Base-by-base conservation (phyloP, 2,329 filamentous ascomycete species). In the Trichoderma lentiforme region DNA sequence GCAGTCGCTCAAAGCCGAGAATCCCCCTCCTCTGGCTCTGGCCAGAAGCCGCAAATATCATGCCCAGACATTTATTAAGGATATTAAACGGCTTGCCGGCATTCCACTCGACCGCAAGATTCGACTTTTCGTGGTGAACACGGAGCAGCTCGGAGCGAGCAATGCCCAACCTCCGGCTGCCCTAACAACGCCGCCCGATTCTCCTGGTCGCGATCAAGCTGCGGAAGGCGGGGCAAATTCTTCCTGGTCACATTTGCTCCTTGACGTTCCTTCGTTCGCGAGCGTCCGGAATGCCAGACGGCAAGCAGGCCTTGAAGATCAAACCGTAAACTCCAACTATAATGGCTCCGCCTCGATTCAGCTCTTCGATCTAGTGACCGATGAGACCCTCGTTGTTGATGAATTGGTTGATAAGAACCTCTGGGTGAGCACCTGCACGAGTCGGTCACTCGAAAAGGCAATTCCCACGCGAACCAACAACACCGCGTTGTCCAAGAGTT, bases 331-430 rank as follows among this genome's bases (percentile, higher is more conserved):
- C 76, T 76, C 84, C 3, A 94, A 94, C 43, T 95, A 93, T 81
- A 97, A 97, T 75, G 94, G 94, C 15, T 87, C 83, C 26, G 86
- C 89, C 73, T 89, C 88, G 2, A 82, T 98, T 62, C 87, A 88
- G 56, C 83, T 89, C 69, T 87, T 90, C 64, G 90, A 91, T 2
- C 84, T 98, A 26, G 88, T 86, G n/a, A 88, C 89, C 36, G 91
- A 93, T 73, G 90, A 93, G 77, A 89, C 91, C 4, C 86, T 98
- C 64, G 89, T 97, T n/a, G 83, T 98, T 6, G 95, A 98, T 79
- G 94, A 97, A 79, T 86, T 91, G 73, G 85, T 91, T 61, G 86
- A 88, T 21, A 88, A 90, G 63, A 82, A n/a, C 82, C 43, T 63
- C 15, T 90, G 85, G 77, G 87, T 92, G 8, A 88, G 87, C 30